A percentile compares a stretch with the other conserved stretches of the same genome.
Conservation (phyloP, 1,284 basidiomycete species). For the Lignosus rhinocerotis region DNA sequence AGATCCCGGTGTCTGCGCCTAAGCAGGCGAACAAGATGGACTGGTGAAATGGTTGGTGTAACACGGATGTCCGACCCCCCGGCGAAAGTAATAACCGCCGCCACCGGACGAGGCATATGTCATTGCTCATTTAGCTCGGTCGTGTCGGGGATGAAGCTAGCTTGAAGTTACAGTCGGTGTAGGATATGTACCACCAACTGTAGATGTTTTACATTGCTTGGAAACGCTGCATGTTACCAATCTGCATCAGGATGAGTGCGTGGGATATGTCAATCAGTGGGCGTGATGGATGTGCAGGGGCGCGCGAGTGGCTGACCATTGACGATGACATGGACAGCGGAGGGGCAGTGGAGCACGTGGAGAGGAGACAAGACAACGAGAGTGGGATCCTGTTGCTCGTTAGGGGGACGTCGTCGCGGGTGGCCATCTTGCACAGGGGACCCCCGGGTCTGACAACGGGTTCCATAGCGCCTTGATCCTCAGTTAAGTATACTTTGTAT, state of each 20-base stretch:
- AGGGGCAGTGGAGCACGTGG: conserved; percentile 2
- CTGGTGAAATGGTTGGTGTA: conserved; percentile 56
- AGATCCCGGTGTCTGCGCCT: conserved; percentile 57
- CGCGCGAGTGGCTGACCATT: not conserved
- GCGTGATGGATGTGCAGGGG: not conserved
- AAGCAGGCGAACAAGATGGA: conserved; percentile 62
- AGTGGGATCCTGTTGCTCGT: not conserved
- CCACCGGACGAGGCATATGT: not conserved
- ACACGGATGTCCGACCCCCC: not conserved
- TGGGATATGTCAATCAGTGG: too few species aligned
- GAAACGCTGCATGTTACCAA: not conserved
- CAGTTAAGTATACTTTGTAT: not conserved
- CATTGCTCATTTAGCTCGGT: not conserved
- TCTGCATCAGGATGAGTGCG: not conserved
- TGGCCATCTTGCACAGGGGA: not conserved
- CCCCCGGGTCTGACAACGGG: not conserved
- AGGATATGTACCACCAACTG: not conserved
- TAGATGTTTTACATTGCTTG: not conserved
- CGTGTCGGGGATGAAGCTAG: conserved; percentile 2
- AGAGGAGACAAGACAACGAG: not conserved
- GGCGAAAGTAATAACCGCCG: not conserved
- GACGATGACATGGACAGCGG: not conserved
- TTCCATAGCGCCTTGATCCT: not conserved
- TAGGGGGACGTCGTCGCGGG: not conserved
- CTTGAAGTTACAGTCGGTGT: conserved; percentile 2